Conservation (phyloP, 2,329 filamentous ascomycete species). For the Cladosporium sp. region DNA sequence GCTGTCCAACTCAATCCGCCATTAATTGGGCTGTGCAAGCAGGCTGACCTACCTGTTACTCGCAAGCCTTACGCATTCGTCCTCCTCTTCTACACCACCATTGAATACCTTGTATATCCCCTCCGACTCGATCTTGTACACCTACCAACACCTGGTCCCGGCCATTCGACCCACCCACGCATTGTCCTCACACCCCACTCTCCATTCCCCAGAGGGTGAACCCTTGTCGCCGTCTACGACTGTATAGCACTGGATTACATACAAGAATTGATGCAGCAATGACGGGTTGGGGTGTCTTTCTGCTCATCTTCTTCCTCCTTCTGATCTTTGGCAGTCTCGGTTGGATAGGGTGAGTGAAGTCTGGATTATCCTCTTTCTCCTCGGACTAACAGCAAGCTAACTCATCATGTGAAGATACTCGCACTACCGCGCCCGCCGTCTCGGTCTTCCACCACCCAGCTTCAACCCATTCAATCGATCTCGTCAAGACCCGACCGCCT, state of each 20-base stretch:
- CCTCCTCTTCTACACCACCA: too few relatives aligned
- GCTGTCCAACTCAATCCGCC: too few relatives aligned
- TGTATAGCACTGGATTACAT: not conserved
- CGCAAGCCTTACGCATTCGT: too few relatives aligned
- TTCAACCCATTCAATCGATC: constrained; percentile 61
- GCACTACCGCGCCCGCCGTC: constrained; percentile 65
- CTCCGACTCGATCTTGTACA: not conserved
- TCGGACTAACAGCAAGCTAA: constrained; percentile 4
- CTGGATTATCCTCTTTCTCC: too few relatives aligned
- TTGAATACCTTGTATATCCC: too few relatives aligned
- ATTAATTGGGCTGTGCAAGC: too few relatives aligned
- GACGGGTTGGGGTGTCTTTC: constrained; percentile 55
- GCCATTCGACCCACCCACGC: too few relatives aligned
- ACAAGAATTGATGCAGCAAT: constrained; percentile 3
- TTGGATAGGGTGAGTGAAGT: constrained; percentile 58
- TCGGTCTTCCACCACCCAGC: constrained; percentile 69
- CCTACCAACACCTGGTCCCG: too few relatives aligned
- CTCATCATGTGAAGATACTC: constrained; percentile 47
- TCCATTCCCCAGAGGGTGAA: constrained; percentile 4
- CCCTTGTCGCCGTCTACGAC: not conserved
- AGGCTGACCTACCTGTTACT: not conserved
- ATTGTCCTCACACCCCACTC: not conserved
- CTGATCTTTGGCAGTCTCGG: constrained; percentile 52
- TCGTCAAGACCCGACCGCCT: constrained; percentile 23
- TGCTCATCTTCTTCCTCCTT: constrained; percentile 66